Evolutionary conservation across 192 early-diverging fungal genomes (phyloP).

Genomic region (Fimicolochytrium jonesii): DNA sequence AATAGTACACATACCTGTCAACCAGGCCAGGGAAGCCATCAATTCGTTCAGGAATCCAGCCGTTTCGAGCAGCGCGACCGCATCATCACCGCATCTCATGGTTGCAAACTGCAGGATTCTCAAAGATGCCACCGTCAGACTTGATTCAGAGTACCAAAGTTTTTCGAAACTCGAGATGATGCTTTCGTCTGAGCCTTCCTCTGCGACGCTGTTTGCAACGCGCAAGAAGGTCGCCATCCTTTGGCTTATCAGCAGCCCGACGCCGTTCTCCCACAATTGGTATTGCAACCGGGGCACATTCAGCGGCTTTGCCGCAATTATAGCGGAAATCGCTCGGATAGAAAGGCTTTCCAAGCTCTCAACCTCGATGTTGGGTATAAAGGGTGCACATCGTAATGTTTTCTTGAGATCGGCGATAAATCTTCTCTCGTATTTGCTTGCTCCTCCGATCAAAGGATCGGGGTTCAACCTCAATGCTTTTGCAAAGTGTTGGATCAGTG

Average conservation of each 20-base stretch:
- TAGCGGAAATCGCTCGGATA: too few species aligned
- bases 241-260: too few species aligned
- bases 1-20: background rate
- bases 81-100: background rate
- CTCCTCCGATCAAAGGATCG: conserved; percentile 40
- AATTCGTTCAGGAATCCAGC: background rate
- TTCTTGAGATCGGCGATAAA: too few species aligned
- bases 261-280: background rate
- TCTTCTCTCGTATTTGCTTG: conserved; percentile 28
- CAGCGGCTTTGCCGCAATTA: background rate
- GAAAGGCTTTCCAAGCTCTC: too few species aligned
- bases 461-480: conserved; percentile 14
- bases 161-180: too few species aligned
- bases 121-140: background rate
- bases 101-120: conserved; percentile 9
- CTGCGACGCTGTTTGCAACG: too few species aligned
- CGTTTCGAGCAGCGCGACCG: background rate
- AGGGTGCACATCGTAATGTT: too few species aligned
- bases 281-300: background rate
- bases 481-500: conserved; percentile 28
- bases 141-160: background rate
- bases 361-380: too few species aligned
- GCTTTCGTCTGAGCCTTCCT: too few species aligned
- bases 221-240: too few species aligned
- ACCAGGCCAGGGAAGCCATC: background rate